Conservation (phyloP, 2,329 filamentous ascomycete species). For the Cladosporium phlei region DNA sequence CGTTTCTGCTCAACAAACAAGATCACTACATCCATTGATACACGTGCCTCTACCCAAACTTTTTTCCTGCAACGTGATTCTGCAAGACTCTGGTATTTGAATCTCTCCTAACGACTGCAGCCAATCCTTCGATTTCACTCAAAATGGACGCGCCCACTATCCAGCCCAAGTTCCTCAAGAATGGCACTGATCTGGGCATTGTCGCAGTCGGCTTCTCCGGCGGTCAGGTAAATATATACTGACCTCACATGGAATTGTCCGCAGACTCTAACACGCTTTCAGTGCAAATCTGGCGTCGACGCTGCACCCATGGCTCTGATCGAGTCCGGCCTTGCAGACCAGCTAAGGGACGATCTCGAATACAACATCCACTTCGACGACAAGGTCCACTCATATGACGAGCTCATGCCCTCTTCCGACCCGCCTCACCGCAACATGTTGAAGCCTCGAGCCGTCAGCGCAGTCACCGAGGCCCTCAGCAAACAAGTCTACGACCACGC, state of each 20-base stretch:
- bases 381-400: slow-evolving; percentile 73
- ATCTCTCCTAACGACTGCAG: neutral
- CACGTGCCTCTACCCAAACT: no score
- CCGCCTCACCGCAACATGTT: slow-evolving; percentile 89
- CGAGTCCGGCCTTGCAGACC: slow-evolving; percentile 75
- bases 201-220: slow-evolving; percentile 95
- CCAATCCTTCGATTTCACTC: neutral
- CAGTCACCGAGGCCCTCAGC: slow-evolving; percentile 74
- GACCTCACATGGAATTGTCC: neutral
- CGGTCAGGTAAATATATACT: slow-evolving; percentile 64
- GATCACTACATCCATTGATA: neutral
- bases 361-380: slow-evolving; percentile 84
- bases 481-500: slow-evolving; percentile 86
- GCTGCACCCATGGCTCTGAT: slow-evolving; percentile 85
- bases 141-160: slow-evolving; percentile 51
- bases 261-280: slow-evolving; percentile 12
- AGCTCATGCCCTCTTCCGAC: slow-evolving; percentile 66
- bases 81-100: neutral
- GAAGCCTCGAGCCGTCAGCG: slow-evolving; percentile 79
- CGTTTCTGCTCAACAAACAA: neutral
- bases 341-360: slow-evolving; percentile 78
- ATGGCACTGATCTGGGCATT: slow-evolving; percentile 76
- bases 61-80: no score
- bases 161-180: slow-evolving; percentile 70
- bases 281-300: slow-evolving; percentile 90